Conservation (phyloP, 768 basidiomycete species). For the Termitomyces sp. region DNA sequence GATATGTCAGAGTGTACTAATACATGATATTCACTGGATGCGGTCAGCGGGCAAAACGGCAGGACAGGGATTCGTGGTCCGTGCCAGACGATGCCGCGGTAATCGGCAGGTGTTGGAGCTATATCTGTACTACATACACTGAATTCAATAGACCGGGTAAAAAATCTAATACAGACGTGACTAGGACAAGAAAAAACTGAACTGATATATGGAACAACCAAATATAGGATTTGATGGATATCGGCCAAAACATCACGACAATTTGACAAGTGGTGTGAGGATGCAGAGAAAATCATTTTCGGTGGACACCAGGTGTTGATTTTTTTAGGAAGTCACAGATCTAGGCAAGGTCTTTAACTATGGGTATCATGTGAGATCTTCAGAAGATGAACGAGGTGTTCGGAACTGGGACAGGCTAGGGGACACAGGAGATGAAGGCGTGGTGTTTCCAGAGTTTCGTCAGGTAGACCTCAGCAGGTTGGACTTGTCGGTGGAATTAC, state of each 20-base stretch:
- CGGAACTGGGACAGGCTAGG: background rate
- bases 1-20: background rate
- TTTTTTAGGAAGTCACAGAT: background rate
- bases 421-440: background rate
- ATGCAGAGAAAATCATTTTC: background rate
- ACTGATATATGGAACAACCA: background rate
- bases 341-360: background rate
- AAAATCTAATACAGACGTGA: background rate
- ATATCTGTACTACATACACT: background rate
- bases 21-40: background rate
- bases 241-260: too few species aligned
- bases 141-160: background rate
- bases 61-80: background rate
- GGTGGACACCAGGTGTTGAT: background rate
- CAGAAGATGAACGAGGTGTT: background rate
- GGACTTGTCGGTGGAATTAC: background rate
- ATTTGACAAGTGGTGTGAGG: background rate
- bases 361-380: too few species aligned
- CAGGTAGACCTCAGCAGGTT: background rate
- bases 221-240: background rate
- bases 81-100: background rate
- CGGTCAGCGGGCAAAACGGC: background rate
- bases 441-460: background rate
- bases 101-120: background rate
- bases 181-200: background rate